Conservation (phyloP, 805 yeast genomes). For the Candida mattraensis region DNA sequence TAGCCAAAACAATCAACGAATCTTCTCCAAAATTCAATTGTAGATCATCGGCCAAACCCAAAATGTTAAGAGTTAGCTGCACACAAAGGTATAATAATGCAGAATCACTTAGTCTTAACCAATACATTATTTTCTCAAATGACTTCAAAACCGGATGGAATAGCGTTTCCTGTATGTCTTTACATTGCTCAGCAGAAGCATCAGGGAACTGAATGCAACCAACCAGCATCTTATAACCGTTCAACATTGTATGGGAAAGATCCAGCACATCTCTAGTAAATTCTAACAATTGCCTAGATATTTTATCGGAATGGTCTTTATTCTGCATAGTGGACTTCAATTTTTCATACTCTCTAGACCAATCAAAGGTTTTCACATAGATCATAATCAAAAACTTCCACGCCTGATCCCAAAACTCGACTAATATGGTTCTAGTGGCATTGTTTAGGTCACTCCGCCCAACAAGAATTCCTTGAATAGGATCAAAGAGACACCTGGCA, state of each 20-base stretch:
- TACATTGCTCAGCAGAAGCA: slow-evolving; percentile 17
- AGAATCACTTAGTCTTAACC: slow-evolving; percentile 82
- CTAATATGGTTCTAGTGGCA: slow-evolving; percentile 27
- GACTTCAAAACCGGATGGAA: slow-evolving; percentile 59
- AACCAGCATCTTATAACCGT: slow-evolving; percentile 54
- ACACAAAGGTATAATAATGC: slow-evolving; percentile 75
- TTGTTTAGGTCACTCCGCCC: slow-evolving; percentile 10
- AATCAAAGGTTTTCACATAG: slow-evolving; percentile 61
- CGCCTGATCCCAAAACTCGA: slow-evolving; percentile 60
- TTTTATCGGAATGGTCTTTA: slow-evolving; percentile 23
- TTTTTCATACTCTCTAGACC: slow-evolving; percentile 56
- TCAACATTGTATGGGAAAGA: slow-evolving; percentile 65
- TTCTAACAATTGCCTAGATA: slow-evolving; percentile 40
- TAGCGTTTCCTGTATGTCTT: slow-evolving; percentile 32
- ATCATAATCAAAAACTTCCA: slow-evolving; percentile 77
- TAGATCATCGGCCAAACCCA: slow-evolving; percentile 60
- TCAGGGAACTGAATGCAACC: slow-evolving; percentile 27
- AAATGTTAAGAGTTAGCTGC: slow-evolving; percentile 59
- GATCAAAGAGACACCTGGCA: slow-evolving; percentile 58
- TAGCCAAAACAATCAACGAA: slow-evolving; percentile 53
- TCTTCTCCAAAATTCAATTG: slow-evolving; percentile 54
- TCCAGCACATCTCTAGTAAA: slow-evolving; percentile 88
- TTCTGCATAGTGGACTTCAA: slow-evolving; percentile 21
- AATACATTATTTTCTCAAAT: slow-evolving; percentile 65
- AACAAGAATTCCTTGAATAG: slow-evolving; percentile 56